Evolutionary conservation across 805 yeast genomes (phyloP).

Genomic region (Barnettozyma siamensis): DNA sequence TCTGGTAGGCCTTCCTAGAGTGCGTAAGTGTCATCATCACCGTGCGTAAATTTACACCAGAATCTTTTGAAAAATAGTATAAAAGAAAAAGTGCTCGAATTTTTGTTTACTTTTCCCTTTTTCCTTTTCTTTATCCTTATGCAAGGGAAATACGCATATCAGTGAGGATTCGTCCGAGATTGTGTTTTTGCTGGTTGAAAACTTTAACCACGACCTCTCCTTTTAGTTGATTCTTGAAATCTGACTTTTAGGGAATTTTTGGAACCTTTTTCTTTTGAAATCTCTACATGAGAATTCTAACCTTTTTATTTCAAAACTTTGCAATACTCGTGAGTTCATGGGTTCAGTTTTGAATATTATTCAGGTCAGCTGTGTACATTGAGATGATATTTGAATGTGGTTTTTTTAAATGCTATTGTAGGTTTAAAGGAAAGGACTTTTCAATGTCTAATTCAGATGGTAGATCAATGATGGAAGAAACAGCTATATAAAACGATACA

Average conservation of each 20-base stretch:
- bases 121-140: conserved; percentile 72
- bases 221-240: conserved; percentile 61
- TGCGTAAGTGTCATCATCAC: not conserved
- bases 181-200: conserved; percentile 99
- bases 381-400: too few relatives aligned
- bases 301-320: conserved; percentile 1
- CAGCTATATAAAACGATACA: too few relatives aligned
- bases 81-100: not conserved
- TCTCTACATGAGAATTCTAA: conserved; percentile 4
- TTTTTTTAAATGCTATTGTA: not conserved
- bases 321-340: conserved; percentile 11
- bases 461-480: too few relatives aligned
- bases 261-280: conserved; percentile 12
- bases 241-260: conserved; percentile 22
- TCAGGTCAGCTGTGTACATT: too few relatives aligned
- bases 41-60: not conserved
- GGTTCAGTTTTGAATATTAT: conserved; percentile 3
- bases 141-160: conserved; percentile 99
- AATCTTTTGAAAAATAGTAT: not conserved
- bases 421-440: too few relatives aligned
- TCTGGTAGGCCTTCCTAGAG: not conserved
- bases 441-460: too few relatives aligned
- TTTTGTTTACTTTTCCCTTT: not conserved
- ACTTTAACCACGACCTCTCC: conserved; percentile 93
- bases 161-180: conserved; percentile 99